Percentiles rank a stretch among this genome's conserved stretches.
These are phyloP conservation scores for Cercophora samala DNA, from an alignment of 495 filamentous ascomycete genomes.

Conservation along the genomic window DNA sequence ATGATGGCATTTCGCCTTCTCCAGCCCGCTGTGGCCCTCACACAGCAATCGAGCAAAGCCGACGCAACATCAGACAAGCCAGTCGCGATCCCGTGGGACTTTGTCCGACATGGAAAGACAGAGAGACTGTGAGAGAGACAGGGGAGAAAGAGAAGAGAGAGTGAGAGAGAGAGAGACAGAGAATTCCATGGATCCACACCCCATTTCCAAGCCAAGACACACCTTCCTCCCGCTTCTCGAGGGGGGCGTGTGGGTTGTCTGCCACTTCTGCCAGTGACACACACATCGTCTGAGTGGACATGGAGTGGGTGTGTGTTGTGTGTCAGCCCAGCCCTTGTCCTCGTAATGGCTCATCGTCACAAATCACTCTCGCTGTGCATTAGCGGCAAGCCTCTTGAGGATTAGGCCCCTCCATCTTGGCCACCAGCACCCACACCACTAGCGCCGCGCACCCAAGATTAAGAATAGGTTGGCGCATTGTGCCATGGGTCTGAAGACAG, in stretches of 20 bases:
- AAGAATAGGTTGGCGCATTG: conserved; percentile 37
- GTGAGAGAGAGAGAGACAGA: conserved; percentile 5
- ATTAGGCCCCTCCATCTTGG: conserved; percentile 24
- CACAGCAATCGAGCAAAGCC: conserved; percentile 26
- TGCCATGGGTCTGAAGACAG: conserved; percentile 27
- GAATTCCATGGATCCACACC: conserved; percentile 1
- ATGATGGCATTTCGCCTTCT: conserved; percentile 16
- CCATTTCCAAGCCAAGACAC: background rate
- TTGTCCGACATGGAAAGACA: too few species aligned
- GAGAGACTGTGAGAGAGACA: too few species aligned
- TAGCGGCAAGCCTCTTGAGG: conserved; percentile 30
- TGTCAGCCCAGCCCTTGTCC: conserved; percentile 36
- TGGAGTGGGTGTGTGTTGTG: conserved; percentile 27
- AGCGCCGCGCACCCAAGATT: conserved; percentile 34
- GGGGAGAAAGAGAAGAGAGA: too few species aligned
- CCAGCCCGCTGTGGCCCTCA: conserved; percentile 25
- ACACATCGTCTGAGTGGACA: conserved; percentile 20
- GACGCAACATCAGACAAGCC: too few species aligned
- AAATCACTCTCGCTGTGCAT: conserved; percentile 32
- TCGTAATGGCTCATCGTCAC: conserved; percentile 35
- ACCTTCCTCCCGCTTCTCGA: background rate
- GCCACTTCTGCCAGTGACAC: conserved; percentile 39
- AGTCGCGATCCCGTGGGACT: conserved; percentile 37
- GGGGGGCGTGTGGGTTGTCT: background rate
- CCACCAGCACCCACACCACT: conserved; percentile 28